These are phyloP conservation scores for Oemleria cerasiformis DNA, from an alignment of 306 rosid species.

Conservation along the genomic window DNA sequence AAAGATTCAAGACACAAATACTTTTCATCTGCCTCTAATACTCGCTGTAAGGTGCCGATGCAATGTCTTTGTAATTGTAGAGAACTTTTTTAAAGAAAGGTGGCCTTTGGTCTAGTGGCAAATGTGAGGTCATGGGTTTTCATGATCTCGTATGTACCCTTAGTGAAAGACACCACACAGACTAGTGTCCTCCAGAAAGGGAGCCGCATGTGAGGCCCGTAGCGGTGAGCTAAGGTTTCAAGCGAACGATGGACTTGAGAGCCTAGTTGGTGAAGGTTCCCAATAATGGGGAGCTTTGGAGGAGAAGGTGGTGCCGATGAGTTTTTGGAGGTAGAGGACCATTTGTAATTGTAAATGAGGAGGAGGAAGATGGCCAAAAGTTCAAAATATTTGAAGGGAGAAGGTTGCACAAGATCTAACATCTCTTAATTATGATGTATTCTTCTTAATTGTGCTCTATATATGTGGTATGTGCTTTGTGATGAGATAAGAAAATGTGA, in stretches of 20 bases:
- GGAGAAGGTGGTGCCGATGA: slow-evolving; percentile 44
- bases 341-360: slow-evolving; percentile 8
- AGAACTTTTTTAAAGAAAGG: slow-evolving; percentile 22
- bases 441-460: too few relatives aligned
- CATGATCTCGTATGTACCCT: slow-evolving; percentile 35
- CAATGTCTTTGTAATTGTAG: slow-evolving; percentile 32
- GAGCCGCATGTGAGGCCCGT: slow-evolving; percentile 50
- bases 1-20: slow-evolving; percentile 23
- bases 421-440: too few relatives aligned
- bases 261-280: slow-evolving; percentile 52
- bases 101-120: slow-evolving; percentile 17
- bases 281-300: slow-evolving; percentile 42
- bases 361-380: background rate
- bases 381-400: background rate
- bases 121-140: slow-evolving; percentile 39
- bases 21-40: slow-evolving; percentile 45
- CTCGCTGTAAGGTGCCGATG: slow-evolving; percentile 36
- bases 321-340: slow-evolving; percentile 17
- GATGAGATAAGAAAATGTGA: too few relatives aligned
- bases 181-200: slow-evolving; percentile 32
- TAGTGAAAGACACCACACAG: slow-evolving; percentile 37
- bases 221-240: slow-evolving; percentile 23
- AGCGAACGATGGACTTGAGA: slow-evolving; percentile 34
- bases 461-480: too few relatives aligned
- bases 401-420: background rate